Conservation (phyloP, 495 filamentous ascomycete genomes). For the Penicillium chermesinum region DNA sequence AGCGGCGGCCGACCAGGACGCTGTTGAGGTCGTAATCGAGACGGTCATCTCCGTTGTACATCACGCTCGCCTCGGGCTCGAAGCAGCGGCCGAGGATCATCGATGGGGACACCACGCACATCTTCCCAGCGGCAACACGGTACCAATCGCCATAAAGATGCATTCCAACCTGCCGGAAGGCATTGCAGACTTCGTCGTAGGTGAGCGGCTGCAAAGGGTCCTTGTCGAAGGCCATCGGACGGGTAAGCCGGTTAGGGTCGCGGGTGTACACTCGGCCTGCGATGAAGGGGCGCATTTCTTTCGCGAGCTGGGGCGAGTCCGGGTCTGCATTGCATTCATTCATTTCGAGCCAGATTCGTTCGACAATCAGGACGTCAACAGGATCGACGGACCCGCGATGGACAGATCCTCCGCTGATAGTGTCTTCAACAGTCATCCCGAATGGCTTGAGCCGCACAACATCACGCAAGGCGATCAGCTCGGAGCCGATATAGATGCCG, state of each 20-base stretch:
- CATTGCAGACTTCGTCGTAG: constrained; percentile 24
- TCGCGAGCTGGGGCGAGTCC: constrained; percentile 36
- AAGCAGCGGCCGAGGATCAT: constrained; percentile 52
- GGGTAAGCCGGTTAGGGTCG: constrained; percentile 23
- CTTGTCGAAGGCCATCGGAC: constrained; percentile 14
- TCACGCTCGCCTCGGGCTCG: constrained; percentile 43
- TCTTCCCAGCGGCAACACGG: constrained; percentile 30
- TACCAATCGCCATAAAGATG: constrained; percentile 46
- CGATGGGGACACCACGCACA: constrained; percentile 42
- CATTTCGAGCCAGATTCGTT: constrained; percentile 44
- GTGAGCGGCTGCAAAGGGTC: constrained; percentile 27
- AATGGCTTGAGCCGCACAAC: constrained; percentile 45
- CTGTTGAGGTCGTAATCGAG: constrained; percentile 33
- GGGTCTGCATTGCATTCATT: constrained; percentile 41
- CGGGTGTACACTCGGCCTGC: constrained; percentile 47
- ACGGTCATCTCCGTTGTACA: constrained; percentile 35
- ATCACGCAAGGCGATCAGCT: constrained; percentile 50
- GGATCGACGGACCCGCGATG: background rate
- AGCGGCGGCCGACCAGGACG: constrained; percentile 36
- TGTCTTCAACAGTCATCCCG: constrained; percentile 8
- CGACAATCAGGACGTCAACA: constrained; percentile 51
- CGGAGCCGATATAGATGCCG: constrained; percentile 54
- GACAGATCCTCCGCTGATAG: constrained; percentile 1
- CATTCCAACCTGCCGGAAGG: constrained; percentile 40
- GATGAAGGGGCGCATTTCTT: constrained; percentile 36